Conservation (phyloP, 768 basidiomycete genomes). For the Pisolithus marmoratus region DNA sequence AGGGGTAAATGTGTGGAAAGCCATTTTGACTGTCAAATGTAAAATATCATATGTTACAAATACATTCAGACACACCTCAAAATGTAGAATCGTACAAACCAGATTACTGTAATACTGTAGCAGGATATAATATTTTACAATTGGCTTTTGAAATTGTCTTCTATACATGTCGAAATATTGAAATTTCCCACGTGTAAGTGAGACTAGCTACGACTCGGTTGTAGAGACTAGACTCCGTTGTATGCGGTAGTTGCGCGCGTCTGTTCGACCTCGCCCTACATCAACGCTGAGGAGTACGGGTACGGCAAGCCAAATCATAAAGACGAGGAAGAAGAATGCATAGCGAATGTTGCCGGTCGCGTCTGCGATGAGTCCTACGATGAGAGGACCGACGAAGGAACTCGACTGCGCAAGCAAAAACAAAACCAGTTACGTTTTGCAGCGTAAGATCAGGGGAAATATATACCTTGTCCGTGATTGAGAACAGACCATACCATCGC, state of each 20-base stretch:
- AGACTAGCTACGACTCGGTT: neutral
- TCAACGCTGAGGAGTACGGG: slow-evolving; percentile 72
- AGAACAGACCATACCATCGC: slow-evolving; percentile 81
- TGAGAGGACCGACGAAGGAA: slow-evolving; percentile 85
- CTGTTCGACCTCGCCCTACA: slow-evolving; percentile 54
- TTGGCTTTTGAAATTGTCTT: no score
- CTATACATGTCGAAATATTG: no score
- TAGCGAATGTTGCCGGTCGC: slow-evolving; percentile 88
- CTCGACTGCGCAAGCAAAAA: slow-evolving; percentile 53
- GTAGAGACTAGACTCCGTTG: neutral
- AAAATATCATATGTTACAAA: no score
- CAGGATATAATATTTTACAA: no score
- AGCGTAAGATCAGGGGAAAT: neutral
- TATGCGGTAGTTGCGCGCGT: slow-evolving; percentile 36
- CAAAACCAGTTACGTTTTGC: neutral
- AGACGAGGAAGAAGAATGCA: slow-evolving; percentile 81
- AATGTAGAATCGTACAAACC: no score
- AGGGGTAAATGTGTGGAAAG: no score
- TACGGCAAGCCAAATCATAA: slow-evolving; percentile 76
- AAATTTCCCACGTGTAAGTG: no score
- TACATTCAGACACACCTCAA: no score
- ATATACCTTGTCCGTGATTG: slow-evolving; percentile 81
- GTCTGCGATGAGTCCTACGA: slow-evolving; percentile 86
- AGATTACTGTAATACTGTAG: no score
- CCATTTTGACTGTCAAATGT: no score